Evolutionary conservation across 495 filamentous ascomycete species (phyloP).

Genomic region (Pyrenopolyporus hunteri): DNA sequence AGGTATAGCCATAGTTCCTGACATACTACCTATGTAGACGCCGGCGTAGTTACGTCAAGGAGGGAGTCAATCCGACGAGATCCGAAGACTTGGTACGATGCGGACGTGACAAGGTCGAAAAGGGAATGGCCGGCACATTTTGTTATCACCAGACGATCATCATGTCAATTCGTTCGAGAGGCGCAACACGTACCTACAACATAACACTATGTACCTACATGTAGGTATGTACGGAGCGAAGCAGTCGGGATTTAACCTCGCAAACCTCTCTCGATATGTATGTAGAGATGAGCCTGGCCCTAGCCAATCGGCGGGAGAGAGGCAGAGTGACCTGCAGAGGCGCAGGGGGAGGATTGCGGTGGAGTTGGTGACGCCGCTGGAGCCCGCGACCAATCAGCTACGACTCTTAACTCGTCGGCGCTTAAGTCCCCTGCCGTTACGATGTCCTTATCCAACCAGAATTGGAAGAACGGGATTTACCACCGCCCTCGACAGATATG

Average conservation of each 20-base stretch:
- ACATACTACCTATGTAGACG: too few relatives aligned
- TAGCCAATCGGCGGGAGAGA: slow-evolving; percentile 32
- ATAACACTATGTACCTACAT: slow-evolving; percentile 16
- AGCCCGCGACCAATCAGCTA: slow-evolving; percentile 30
- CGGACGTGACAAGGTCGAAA: slow-evolving; percentile 29
- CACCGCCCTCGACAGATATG: slow-evolving; percentile 18
- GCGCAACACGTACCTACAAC: too few relatives aligned
- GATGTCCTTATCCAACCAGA: slow-evolving; percentile 35
- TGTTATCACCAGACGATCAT: slow-evolving; percentile 22
- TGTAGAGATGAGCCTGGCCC: slow-evolving; percentile 3
- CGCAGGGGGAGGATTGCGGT: slow-evolving; percentile 20
- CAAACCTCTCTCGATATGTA: slow-evolving; percentile 1
- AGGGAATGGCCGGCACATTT: slow-evolving; percentile 26
- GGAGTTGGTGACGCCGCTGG: slow-evolving; percentile 30
- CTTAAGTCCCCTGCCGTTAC: slow-evolving; percentile 34
- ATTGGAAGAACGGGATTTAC: slow-evolving; percentile 29
- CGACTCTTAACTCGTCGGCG: slow-evolving; percentile 22
- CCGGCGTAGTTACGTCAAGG: too few relatives aligned
- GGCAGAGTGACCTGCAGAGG: slow-evolving; percentile 33
- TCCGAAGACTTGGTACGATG: slow-evolving; percentile 15
- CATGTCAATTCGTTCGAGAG: too few relatives aligned
- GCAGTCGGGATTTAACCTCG: slow-evolving; percentile 18
- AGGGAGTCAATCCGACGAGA: too few relatives aligned
- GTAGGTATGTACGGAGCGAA: background rate
- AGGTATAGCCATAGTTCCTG: too few relatives aligned